phyloP scores from a whole-genome alignment of 2,329 filamentous ascomycete species.

The Biscogniauxia sp. region DNA sequence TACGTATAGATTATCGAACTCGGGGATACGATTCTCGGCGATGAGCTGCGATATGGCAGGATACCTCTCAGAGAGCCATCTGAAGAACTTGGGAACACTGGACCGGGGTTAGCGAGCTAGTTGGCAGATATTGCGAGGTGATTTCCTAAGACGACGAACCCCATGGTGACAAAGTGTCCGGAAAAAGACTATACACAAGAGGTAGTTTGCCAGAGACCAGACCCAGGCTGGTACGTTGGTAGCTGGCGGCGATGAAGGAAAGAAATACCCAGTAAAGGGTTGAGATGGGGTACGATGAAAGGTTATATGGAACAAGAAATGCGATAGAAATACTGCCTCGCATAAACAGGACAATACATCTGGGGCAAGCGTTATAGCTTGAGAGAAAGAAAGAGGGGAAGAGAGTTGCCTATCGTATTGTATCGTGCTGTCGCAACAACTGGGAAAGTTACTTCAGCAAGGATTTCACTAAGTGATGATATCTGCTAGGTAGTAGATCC shows the following conservation, averaged over 20 bases:
- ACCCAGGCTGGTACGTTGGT: not conserved
- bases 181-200: not conserved
- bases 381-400: not conserved
- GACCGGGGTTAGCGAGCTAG: constrained; percentile 16
- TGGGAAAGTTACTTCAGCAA: not conserved
- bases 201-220: not conserved
- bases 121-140: not conserved
- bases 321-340: constrained; percentile 1
- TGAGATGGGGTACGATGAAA: not conserved
- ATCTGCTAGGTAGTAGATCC: not conserved
- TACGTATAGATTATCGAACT: constrained; percentile 96
- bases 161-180: constrained; percentile 18
- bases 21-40: constrained; percentile 96
- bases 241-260: not conserved
- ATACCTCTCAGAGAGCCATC: constrained; percentile 99
- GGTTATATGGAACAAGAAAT: constrained; percentile 16
- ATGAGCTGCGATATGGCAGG: constrained; percentile 97
- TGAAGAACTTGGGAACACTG: constrained; percentile 85
- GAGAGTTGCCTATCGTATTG: not conserved
- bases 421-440: not conserved
- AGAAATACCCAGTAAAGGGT: not conserved
- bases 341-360: constrained; percentile 14
- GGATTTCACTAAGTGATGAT: not conserved
- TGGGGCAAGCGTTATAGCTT: constrained; percentile 12
- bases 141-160: constrained; percentile 16